These are phyloP conservation scores for Elongisporangium anandrum DNA, from an alignment of 352 stramenopile genomes.

Conservation along the genomic window DNA sequence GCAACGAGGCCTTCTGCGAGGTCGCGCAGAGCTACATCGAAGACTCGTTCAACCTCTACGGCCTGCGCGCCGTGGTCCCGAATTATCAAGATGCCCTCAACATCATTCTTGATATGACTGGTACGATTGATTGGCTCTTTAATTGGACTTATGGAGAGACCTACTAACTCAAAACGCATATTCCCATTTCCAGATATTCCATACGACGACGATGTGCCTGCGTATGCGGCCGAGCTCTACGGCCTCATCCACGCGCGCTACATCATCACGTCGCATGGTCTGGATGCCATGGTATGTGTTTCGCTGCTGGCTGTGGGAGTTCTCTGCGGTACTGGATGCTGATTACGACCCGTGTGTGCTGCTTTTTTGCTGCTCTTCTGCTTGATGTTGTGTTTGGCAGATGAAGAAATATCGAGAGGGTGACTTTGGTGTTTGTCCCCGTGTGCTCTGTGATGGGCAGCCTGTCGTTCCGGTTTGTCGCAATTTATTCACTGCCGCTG, in stretches of 20 bases:
- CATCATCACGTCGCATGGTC: constrained; percentile 85
- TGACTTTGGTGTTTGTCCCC: constrained; percentile 84
- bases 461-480: constrained; percentile 71
- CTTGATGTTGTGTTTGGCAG: constrained; percentile 13
- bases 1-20: constrained; percentile 92
- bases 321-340: neutral
- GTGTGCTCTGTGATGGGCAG: constrained; percentile 80
- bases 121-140: constrained; percentile 23
- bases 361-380: constrained; percentile 2
- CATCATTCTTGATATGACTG: constrained; percentile 90
- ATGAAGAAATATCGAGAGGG: constrained; percentile 89
- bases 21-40: constrained; percentile 92
- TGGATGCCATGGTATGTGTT: constrained; percentile 79
- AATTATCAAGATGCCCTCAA: constrained; percentile 91
- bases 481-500: neutral
- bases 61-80: constrained; percentile 81
- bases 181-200: constrained; percentile 61
- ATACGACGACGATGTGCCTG: constrained; percentile 85
- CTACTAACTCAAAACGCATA: neutral
- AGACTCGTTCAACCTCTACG: constrained; percentile 93
- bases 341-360: no score
- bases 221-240: constrained; percentile 87
- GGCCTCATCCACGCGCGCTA: constrained; percentile 87
- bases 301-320: neutral
- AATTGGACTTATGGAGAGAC: no score